phyloP scores from a whole-genome alignment of 495 filamentous ascomycete species.

The Talaromyces wortmannii region DNA sequence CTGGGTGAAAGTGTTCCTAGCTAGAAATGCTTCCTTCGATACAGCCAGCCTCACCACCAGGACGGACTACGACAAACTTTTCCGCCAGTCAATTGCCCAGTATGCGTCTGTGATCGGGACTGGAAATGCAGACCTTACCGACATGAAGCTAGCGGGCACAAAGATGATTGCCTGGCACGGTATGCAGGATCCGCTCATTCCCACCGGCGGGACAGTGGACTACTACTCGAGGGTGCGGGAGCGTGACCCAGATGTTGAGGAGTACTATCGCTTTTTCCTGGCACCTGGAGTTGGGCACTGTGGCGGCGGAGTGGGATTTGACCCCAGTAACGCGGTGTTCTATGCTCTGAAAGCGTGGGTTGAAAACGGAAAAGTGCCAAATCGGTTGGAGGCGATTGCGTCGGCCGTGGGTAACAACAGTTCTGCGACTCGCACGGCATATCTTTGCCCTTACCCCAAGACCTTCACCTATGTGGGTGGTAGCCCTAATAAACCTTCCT shows the following conservation, averaged over 20 bases:
- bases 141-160: constrained; percentile 21
- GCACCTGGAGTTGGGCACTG: constrained; percentile 24
- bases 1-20: too few species aligned
- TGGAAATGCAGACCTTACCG: constrained; percentile 23
- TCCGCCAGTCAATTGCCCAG: too few species aligned
- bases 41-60: too few species aligned
- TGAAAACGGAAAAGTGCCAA: constrained; percentile 16
- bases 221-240: constrained; percentile 11
- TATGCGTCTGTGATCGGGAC: constrained; percentile 15
- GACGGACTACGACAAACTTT: too few species aligned
- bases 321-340: constrained; percentile 8
- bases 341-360: constrained; percentile 19
- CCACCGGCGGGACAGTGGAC: constrained; percentile 6
- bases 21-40: too few species aligned
- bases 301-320: constrained; percentile 11
- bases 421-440: not conserved
- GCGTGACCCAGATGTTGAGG: constrained; percentile 7
- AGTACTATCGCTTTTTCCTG: constrained; percentile 17
- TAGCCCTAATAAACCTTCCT: not conserved
- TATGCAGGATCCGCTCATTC: constrained; percentile 10
- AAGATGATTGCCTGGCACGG: constrained; percentile 38
- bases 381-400: constrained; percentile 1
- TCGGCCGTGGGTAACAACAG: too few species aligned
- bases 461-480: not conserved
- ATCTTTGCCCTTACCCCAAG: not conserved